Evolutionary conservation across 1,139 yeast species (phyloP), one percentile per base, ranked within the genome.

Genomic region (Blastobotrys illinoisensis): DNA sequence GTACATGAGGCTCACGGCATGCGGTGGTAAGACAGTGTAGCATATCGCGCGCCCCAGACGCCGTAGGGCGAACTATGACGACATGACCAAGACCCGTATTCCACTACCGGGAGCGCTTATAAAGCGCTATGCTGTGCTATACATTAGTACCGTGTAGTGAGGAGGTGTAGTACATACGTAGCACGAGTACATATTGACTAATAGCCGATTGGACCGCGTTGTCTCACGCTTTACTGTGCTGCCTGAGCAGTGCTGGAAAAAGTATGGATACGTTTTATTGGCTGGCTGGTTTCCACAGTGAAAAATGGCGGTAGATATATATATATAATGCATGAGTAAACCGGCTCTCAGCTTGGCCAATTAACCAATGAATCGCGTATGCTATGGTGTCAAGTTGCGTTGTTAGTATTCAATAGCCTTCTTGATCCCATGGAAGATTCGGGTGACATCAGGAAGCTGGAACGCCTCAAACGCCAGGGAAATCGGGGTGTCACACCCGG

Each of bases 401-500:
- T 5, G 44, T 48, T 60, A 70, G 53, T 61, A 70, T 36, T 68
- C 62, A 14, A 68, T 51, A 13, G 65, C 59, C 54, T 62, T 60
- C 53, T 67, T 66, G 47, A 70, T 69, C 19, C 67, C 70, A 53
- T 70, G 70, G 58, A 62, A 67, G 44, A 68, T 63, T 48, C 71
- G 56, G 14, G 67, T 66, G 20, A 70, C 73, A 54, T 70, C 70
- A 9, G 74, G 74, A 20, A 68, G 57, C 59, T 64, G 66, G 59
- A 70, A 66, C 14, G 58, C 60, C 56, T 70, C 74, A 54, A 60
- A 70, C 7, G 67, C 63, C 52, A 70, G 59, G 11, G 72, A 64
- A 20, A 69, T 64, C 47, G 67, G 72, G 1, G 71, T 66, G 53
- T 70, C 73, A 64, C 68, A 66, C n/a, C 72, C 72, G n/a, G 74